Conservation (phyloP, 176 grass and related monocot species). For the Triticum turgidum region DNA sequence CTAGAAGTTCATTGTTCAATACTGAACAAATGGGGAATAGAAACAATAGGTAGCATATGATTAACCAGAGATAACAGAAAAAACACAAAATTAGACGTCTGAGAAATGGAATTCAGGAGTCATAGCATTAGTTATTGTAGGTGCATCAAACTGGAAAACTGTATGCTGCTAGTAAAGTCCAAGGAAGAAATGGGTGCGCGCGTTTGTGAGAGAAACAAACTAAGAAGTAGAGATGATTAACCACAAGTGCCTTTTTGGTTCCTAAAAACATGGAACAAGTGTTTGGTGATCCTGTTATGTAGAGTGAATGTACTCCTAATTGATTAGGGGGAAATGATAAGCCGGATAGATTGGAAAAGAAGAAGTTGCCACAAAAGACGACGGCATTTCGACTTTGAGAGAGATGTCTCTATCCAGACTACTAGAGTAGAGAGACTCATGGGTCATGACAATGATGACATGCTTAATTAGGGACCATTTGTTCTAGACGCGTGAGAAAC, state of each 20-base stretch:
- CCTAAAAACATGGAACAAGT: not conserved
- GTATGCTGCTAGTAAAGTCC: not conserved
- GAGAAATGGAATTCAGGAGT: not conserved
- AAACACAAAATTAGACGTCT: not conserved
- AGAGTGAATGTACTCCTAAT: not conserved
- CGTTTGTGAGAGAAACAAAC: not conserved
- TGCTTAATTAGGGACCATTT: not conserved
- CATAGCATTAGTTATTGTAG: not conserved
- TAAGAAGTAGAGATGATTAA: not conserved
- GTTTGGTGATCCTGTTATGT: not conserved
- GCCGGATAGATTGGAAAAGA: not conserved
- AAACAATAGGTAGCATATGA: not conserved
- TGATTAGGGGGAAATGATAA: not conserved
- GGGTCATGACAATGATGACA: not conserved
- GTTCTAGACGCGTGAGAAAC: not conserved
- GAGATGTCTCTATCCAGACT: not conserved
- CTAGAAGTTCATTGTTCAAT: not conserved
- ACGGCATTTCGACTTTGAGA: not conserved
- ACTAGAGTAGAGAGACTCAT: not conserved
- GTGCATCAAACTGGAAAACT: slow-evolving; percentile 10
- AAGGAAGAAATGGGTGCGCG: not conserved
- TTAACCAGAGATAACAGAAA: not conserved
- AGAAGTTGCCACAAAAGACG: not conserved
- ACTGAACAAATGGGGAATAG: not conserved
- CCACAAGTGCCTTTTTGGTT: not conserved